Evolutionary conservation across 768 basidiomycete genomes (phyloP).

Genomic region (Strobilomyces echinocephalus): DNA sequence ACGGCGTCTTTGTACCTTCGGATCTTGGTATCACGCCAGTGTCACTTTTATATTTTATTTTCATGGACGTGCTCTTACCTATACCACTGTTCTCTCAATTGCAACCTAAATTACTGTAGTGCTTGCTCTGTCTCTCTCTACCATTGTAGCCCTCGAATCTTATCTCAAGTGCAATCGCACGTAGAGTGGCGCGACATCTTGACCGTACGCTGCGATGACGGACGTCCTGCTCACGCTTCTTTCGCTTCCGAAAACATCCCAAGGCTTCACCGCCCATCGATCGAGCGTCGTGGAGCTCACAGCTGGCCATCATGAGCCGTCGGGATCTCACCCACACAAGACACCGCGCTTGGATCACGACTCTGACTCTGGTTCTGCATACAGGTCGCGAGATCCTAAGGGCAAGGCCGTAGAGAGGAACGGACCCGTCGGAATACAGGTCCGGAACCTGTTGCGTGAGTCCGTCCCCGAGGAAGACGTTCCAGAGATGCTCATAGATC

Average conservation of each 20-base stretch:
- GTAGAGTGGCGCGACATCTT: background rate
- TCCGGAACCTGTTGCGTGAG: slow-evolving; percentile 43
- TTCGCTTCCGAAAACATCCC: slow-evolving; percentile 47
- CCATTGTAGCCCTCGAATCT: background rate
- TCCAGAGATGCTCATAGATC: background rate
- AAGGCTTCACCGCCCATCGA: slow-evolving; percentile 43
- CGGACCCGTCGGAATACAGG: slow-evolving; percentile 43
- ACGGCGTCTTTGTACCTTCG: too few species aligned
- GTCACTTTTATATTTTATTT: background rate
- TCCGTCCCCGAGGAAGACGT: background rate
- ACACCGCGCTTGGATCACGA: slow-evolving; percentile 60
- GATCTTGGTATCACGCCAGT: too few species aligned
- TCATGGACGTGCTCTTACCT: background rate
- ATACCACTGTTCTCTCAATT: background rate
- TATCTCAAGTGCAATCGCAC: background rate
- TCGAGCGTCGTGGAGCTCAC: slow-evolving; percentile 33
- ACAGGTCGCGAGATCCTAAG: slow-evolving; percentile 41
- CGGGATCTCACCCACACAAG: slow-evolving; percentile 62
- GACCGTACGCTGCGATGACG: slow-evolving; percentile 26
- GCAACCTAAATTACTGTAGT: background rate
- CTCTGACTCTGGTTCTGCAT: slow-evolving; percentile 65
- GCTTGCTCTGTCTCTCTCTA: background rate
- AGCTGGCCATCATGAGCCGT: slow-evolving; percentile 35
- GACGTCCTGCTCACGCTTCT: slow-evolving; percentile 37
- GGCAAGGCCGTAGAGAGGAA: slow-evolving; percentile 22